These are phyloP conservation scores for Alternaria gansuensis DNA, from an alignment of 2,329 filamentous ascomycete genomes.

Conservation along the genomic window DNA sequence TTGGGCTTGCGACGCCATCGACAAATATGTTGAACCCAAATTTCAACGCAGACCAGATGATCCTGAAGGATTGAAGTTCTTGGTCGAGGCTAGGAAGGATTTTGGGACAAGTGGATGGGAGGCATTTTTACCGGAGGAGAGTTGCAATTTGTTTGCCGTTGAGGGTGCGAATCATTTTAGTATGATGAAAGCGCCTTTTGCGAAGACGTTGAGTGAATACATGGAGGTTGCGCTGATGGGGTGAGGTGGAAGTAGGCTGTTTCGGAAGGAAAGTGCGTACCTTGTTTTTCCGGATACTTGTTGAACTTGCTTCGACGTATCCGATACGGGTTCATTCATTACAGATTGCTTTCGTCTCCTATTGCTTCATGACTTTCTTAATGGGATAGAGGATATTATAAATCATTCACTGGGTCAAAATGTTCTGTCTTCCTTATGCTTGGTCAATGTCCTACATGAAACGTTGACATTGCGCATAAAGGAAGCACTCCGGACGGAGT, in stretches of 20 bases:
- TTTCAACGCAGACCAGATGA: background rate
- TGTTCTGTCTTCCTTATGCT: no score
- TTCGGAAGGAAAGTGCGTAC: no score
- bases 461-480: no score
- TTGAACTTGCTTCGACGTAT: no score
- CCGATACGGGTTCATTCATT: no score
- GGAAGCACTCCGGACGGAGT: no score
- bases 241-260: background rate
- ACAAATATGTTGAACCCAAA: background rate
- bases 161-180: background rate
- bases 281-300: no score
- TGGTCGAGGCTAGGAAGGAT: background rate
- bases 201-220: background rate
- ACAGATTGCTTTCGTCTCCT: no score
- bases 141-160: background rate
- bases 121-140: background rate
- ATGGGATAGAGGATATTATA: no score
- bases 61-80: background rate
- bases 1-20: background rate
- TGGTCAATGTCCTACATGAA: no score
- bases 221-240: background rate
- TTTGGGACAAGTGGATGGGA: background rate
- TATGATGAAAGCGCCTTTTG: background rate
- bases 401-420: no score
- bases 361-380: no score